phyloP scores from a whole-genome alignment of 768 basidiomycete genomes.

The Collybia mongolica region DNA sequence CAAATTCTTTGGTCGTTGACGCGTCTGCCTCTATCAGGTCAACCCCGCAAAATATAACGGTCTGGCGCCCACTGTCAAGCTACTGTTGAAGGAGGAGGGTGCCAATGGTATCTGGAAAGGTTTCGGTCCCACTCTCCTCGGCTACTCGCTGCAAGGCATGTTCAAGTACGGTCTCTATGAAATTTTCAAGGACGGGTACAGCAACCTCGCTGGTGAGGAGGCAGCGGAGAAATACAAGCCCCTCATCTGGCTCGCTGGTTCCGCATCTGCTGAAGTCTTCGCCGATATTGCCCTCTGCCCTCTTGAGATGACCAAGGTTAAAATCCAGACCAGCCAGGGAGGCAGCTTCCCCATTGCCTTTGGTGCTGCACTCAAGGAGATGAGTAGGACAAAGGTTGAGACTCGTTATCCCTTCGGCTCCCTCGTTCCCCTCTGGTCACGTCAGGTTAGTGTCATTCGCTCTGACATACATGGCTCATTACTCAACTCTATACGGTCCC shows the following conservation, averaged over 20 bases:
- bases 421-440: constrained; percentile 83
- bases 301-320: constrained; percentile 91
- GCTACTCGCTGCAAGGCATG: constrained; percentile 95
- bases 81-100: constrained; percentile 79
- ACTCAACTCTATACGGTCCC: not conserved
- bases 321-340: constrained; percentile 75
- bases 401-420: constrained; percentile 88
- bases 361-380: constrained; percentile 67
- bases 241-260: constrained; percentile 90
- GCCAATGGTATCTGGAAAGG: constrained; percentile 91
- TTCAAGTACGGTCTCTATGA: constrained; percentile 99
- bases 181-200: constrained; percentile 91
- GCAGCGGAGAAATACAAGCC: constrained; percentile 78
- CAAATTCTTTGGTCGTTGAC: not conserved
- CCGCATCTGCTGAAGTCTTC: constrained; percentile 93
- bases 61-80: constrained; percentile 56
- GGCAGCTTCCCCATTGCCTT: constrained; percentile 81
- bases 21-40: constrained; percentile 44
- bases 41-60: constrained; percentile 75
- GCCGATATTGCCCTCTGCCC: constrained; percentile 97
- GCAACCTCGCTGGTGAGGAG: constrained; percentile 88
- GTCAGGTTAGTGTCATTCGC: constrained; percentile 53
- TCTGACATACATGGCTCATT: not conserved
- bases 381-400: constrained; percentile 63
- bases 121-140: constrained; percentile 88